Evolutionary conservation across 2,329 filamentous ascomycete species (phyloP).

Genomic region (Xylariaceae sp.): DNA sequence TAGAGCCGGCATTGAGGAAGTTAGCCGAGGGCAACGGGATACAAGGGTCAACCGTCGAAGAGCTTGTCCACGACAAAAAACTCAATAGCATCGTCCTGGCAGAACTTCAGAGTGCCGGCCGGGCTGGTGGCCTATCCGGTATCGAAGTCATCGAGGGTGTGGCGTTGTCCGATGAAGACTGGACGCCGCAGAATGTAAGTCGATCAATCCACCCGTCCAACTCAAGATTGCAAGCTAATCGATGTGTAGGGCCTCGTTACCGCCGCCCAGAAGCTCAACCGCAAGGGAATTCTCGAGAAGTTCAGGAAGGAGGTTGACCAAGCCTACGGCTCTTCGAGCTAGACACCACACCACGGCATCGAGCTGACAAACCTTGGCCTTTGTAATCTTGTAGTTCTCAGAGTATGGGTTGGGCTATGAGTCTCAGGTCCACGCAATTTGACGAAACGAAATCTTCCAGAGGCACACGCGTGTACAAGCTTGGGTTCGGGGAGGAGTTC

Average conservation of each 20-base stretch:
- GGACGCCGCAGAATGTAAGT: constrained; percentile 74
- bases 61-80: constrained; percentile 69
- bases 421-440: no score
- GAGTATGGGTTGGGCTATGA: no score
- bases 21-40: constrained; percentile 53
- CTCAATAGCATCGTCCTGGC: constrained; percentile 64
- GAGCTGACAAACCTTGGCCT: no score
- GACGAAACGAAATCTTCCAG: no score
- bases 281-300: constrained; percentile 65
- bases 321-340: constrained; percentile 54
- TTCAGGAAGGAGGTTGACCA: constrained; percentile 64
- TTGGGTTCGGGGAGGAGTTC: no score
- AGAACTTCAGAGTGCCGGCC: constrained; percentile 64
- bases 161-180: constrained; percentile 72
- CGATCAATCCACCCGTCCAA: background rate
- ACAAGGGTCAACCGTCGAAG: constrained; percentile 61
- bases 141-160: constrained; percentile 75
- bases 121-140: constrained; percentile 62
- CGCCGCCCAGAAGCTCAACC: constrained; percentile 73
- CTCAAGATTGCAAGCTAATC: constrained; percentile 32
- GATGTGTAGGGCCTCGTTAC: constrained; percentile 61
- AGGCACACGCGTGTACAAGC: no score
- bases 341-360: constrained; percentile 6
- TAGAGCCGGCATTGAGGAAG: constrained; percentile 58
- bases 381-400: no score